Evolutionary conservation across 257 asterid species (phyloP).

Genomic region (Solanum sparsipilum): DNA sequence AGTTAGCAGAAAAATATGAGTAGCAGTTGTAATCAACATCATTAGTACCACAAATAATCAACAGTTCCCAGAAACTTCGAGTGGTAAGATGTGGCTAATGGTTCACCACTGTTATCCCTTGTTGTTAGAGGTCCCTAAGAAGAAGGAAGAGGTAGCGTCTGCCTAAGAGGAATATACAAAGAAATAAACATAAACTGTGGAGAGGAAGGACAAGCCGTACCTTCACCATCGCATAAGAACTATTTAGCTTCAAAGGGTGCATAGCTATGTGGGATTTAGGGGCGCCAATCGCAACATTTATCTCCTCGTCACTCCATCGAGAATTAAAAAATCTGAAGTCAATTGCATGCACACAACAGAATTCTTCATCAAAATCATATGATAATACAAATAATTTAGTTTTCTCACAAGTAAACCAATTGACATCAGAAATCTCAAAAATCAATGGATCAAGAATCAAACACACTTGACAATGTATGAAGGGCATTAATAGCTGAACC

Average conservation of each 20-base stretch:
- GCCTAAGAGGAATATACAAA: neutral
- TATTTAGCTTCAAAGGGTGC: slow-evolving; percentile 21
- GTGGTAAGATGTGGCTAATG: slow-evolving; percentile 35
- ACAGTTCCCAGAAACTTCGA: slow-evolving; percentile 34
- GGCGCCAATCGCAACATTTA: slow-evolving; percentile 19
- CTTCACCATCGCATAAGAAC: slow-evolving; percentile 28
- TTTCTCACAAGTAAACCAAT: neutral
- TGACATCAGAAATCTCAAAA: neutral
- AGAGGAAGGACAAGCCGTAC: neutral
- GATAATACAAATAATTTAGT: neutral
- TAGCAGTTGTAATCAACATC: neutral
- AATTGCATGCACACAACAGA: neutral
- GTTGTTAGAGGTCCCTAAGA: slow-evolving; percentile 17
- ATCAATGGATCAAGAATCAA: neutral
- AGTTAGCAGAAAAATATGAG: neutral
- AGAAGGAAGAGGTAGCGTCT: neutral
- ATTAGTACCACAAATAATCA: slow-evolving; percentile 28
- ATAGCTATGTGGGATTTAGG: slow-evolving; percentile 5
- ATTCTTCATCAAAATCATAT: neutral
- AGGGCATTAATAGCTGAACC: neutral
- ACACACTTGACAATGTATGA: neutral
- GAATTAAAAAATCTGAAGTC: slow-evolving; percentile 16
- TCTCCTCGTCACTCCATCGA: slow-evolving; percentile 29
- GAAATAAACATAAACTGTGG: neutral
- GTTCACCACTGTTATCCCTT: slow-evolving; percentile 19